Conservation (phyloP, 345 rosid genomes). For the Conringia planisiliqua region DNA sequence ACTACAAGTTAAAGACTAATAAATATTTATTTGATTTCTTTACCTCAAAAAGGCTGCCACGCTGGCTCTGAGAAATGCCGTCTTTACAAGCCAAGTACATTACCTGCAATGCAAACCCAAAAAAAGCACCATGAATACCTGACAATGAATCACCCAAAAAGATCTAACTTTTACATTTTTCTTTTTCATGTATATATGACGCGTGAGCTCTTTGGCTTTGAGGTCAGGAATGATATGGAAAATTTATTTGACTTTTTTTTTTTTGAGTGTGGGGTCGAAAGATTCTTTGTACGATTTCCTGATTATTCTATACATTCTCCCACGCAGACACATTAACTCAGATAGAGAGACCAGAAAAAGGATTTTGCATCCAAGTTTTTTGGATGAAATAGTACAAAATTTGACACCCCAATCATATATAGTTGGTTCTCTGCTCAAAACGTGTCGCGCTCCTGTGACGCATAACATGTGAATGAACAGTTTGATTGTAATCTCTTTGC, state of each 20-base stretch:
- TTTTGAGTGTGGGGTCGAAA: background rate
- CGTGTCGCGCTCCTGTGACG: constrained; percentile 18
- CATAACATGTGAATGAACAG: background rate
- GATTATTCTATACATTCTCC: background rate
- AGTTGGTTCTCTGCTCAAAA: constrained; percentile 17
- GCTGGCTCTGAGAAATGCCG: constrained; percentile 52
- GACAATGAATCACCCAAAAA: background rate
- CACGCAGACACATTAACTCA: background rate
- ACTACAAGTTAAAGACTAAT: background rate
- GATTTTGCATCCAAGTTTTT: background rate
- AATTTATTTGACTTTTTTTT: background rate
- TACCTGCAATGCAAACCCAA: constrained; percentile 52
- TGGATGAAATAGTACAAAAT: constrained; percentile 9
- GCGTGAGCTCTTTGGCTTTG: background rate
- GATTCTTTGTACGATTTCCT: constrained; percentile 3
- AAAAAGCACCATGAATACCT: background rate
- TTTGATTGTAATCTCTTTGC: constrained; percentile 29
- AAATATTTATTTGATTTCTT: constrained; percentile 4
- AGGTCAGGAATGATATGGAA: background rate
- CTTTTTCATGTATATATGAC: background rate
- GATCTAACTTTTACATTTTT: background rate
- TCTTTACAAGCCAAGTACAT: constrained; percentile 67
- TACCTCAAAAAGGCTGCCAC: constrained; percentile 65
- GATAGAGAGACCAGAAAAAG: background rate
- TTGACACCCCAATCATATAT: background rate